Evolutionary conservation across 257 asterid species (phyloP), one percentile per base, ranked within the genome.

Genomic region (Nicotiana obtusifolia): DNA sequence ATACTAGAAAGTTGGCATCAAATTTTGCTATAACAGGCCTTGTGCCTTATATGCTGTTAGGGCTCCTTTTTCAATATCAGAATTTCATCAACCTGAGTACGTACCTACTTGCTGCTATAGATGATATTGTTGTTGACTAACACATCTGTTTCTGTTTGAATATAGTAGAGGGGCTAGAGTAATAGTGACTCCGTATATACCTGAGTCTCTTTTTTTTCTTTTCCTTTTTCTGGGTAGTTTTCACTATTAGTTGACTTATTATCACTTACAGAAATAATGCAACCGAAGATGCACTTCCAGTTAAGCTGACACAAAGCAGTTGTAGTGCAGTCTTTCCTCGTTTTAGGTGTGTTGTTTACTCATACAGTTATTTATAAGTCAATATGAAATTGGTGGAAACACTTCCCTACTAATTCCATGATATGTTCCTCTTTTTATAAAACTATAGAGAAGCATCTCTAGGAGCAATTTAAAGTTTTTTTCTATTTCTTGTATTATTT

Each of bases 11-110:
- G 85, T 87, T 93, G 73, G 97, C 56, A 92, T 94, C 85, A 91
- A 83, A 83, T 91, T 86, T 86, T 93, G 98, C 91, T 89, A 85
- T 57, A 93, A 94, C 69, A 91, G 97, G 91, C 93, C 93, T 30
- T 93, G 98, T 83, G 92, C 96, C 44, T 89, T 94, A 80, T 93
- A 94, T 87, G 97, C 96, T 28, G 93, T 92, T 85, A 81, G 84
- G 87, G 90, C 92, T 56, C 97, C 98, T 16, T 82, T 81, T 53
- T 85, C 86, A 22, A 85, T 83, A 86, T 84, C 92, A 64, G 89
- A 88, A 81, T 67, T 83, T 66, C 76, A 82, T 84, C 81, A 68
- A 52, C 83, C 87, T 33, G 79, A 90, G 95, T 91, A 54, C 28
- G 80, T 73, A 8, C 44, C 15, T 24, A 22, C 75, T 65, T 2